phyloP scores from a whole-genome alignment of 768 basidiomycete species.

The Cyclocybe cylindracea region DNA sequence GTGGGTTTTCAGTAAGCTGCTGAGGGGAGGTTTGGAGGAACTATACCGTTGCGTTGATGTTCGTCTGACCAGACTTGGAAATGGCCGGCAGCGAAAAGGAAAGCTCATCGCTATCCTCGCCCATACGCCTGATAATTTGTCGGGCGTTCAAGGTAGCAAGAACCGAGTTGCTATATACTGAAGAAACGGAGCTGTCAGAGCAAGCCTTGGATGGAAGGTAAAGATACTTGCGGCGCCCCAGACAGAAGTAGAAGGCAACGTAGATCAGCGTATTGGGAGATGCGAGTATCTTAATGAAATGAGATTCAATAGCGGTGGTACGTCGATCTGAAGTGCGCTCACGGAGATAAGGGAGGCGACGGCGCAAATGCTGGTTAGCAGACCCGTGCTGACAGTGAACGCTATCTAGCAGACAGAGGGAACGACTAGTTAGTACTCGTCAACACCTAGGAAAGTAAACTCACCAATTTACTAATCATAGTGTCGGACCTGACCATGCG shows the following conservation, averaged over 20 bases:
- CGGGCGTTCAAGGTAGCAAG: slow-evolving; percentile 55
- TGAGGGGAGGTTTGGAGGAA: slow-evolving; percentile 6
- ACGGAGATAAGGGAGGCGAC: slow-evolving; percentile 35
- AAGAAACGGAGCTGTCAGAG: neutral
- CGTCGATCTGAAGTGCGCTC: slow-evolving; percentile 3
- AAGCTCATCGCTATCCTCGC: slow-evolving; percentile 46
- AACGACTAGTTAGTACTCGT: no score
- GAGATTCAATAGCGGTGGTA: neutral
- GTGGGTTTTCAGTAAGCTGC: slow-evolving; percentile 7
- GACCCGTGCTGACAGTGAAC: slow-evolving; percentile 57
- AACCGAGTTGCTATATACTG: slow-evolving; percentile 58
- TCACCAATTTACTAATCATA: slow-evolving; percentile 51
- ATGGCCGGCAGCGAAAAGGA: slow-evolving; percentile 48
- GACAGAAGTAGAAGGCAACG: slow-evolving; percentile 58
- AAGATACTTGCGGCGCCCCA: slow-evolving; percentile 45
- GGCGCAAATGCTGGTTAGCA: slow-evolving; percentile 32
- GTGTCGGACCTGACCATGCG: slow-evolving; percentile 43
- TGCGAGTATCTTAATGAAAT: slow-evolving; percentile 38
- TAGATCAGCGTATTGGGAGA: slow-evolving; percentile 55
- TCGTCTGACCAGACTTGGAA: slow-evolving; percentile 36
- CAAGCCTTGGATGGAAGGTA: neutral
- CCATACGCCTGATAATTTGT: slow-evolving; percentile 41
- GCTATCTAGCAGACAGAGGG: slow-evolving; percentile 36
- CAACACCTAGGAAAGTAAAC: slow-evolving; percentile 7
- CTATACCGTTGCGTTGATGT: slow-evolving; percentile 32